Evolutionary conservation across 2,329 filamentous ascomycete species (phyloP).

Genomic region (Stemphylium beticola): DNA sequence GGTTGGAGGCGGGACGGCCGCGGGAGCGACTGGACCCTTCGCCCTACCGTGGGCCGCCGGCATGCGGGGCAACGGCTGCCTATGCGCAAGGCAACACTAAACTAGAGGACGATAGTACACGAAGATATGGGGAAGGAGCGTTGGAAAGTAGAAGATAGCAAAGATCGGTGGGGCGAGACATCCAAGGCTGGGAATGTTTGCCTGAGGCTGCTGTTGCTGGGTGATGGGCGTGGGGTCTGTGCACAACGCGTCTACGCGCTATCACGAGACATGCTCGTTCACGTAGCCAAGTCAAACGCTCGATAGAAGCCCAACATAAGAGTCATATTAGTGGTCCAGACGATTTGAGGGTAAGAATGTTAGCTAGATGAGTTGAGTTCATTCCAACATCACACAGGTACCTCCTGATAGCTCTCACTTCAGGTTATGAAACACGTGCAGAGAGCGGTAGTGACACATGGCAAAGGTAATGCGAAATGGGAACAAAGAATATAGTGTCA

Average conservation of each 20-base stretch:
- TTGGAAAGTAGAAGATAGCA: background rate
- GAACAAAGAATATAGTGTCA: conserved; percentile 10
- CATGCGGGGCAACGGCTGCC: conserved; percentile 8
- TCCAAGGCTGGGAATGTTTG: conserved; percentile 26
- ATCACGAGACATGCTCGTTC: conserved; percentile 25
- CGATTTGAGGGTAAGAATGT: background rate
- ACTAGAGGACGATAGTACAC: background rate
- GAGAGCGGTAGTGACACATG: background rate
- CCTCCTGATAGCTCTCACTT: background rate
- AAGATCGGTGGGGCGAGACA: background rate
- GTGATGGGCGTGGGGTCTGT: conserved; percentile 16
- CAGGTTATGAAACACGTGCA: background rate
- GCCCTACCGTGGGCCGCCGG: conserved; percentile 4
- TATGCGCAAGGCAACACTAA: background rate
- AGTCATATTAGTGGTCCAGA: background rate
- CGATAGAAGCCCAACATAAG: background rate
- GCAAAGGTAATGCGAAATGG: background rate
- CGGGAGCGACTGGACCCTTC: conserved; percentile 13
- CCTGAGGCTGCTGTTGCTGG: conserved; percentile 30
- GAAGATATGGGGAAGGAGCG: background rate
- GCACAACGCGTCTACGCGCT: conserved; percentile 25
- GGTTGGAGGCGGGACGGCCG: conserved; percentile 6
- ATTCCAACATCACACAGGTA: background rate
- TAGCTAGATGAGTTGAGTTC: background rate
- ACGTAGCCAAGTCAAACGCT: background rate